phyloP scores from a whole-genome alignment of 257 asterid genomes.

The Ocimum tenuiflorum region DNA sequence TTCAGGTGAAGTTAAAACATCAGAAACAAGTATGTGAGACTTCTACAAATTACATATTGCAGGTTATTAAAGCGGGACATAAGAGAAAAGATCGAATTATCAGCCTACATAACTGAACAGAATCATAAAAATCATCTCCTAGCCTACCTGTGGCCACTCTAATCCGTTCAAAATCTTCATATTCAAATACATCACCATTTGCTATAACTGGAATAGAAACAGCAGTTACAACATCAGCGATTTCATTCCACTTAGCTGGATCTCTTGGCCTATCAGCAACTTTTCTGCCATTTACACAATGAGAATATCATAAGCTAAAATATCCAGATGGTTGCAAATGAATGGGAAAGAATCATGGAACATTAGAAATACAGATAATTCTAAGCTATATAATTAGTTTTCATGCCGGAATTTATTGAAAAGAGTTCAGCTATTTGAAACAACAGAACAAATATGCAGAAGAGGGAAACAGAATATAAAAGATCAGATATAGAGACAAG shows the following conservation, averaged over 20 bases:
- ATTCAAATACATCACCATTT: conserved; percentile 87
- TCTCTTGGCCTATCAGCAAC: conserved; percentile 96
- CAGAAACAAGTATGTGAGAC: not conserved
- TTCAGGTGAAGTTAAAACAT: not conserved
- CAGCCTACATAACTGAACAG: not conserved
- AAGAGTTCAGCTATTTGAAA: not conserved
- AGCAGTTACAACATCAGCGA: conserved; percentile 82
- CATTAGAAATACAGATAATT: not conserved
- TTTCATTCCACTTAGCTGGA: conserved; percentile 90
- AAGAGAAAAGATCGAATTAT: not conserved
- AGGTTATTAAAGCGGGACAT: not conserved
- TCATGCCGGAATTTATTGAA: not conserved
- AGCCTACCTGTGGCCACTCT: conserved; percentile 67
- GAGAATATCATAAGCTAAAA: conserved; percentile 8
- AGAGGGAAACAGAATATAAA: not conserved
- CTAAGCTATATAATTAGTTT: not conserved
- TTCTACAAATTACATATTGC: not conserved
- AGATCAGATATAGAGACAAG: not conserved
- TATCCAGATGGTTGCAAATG: not conserved
- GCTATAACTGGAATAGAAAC: conserved; percentile 89
- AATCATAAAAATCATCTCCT: not conserved
- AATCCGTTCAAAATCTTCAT: conserved; percentile 70
- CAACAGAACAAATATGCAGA: not conserved
- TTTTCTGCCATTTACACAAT: conserved; percentile 39
- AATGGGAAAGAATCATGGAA: conserved; percentile 8